Percentiles rank a stretch among this genome's conserved stretches.
Conservation (phyloP, 345 rosid genomes). For the Rhizophora mangle region DNA sequence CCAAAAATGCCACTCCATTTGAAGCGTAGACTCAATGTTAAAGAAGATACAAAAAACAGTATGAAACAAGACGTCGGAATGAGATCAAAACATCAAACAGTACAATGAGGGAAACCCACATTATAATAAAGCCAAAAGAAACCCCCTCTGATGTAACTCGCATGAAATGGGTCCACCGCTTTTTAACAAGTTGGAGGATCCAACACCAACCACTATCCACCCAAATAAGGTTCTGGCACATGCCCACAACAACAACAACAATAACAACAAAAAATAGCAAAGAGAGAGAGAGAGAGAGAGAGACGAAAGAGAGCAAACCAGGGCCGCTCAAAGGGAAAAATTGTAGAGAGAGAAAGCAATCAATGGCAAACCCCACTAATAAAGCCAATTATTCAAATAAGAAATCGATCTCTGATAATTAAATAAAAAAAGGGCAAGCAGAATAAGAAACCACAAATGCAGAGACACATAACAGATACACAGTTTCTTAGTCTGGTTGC, state of each 20-base stretch:
- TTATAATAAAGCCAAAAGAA: constrained; percentile 9
- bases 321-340: constrained; percentile 19
- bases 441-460: not conserved
- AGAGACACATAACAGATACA: constrained; percentile 11
- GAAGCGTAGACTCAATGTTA: not conserved
- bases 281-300: constrained; percentile 7
- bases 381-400: constrained; percentile 43
- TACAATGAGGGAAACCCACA: not conserved
- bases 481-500: constrained; percentile 28
- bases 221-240: constrained; percentile 28
- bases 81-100: not conserved
- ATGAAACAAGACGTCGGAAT: not conserved
- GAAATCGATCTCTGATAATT: constrained; percentile 31
- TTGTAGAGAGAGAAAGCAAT: constrained; percentile 34
- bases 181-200: constrained; percentile 25
- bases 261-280: not conserved
- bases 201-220: constrained; percentile 28
- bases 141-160: not conserved
- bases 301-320: not conserved
- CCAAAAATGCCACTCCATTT: not conserved
- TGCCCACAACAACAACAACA: constrained; percentile 22
- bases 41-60: not conserved
- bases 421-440: not conserved
- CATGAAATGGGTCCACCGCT: constrained; percentile 26
- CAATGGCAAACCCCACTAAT: constrained; percentile 49